Conservation (phyloP, 1,284 basidiomycete species). For the Ceratobasidium sp. region DNA sequence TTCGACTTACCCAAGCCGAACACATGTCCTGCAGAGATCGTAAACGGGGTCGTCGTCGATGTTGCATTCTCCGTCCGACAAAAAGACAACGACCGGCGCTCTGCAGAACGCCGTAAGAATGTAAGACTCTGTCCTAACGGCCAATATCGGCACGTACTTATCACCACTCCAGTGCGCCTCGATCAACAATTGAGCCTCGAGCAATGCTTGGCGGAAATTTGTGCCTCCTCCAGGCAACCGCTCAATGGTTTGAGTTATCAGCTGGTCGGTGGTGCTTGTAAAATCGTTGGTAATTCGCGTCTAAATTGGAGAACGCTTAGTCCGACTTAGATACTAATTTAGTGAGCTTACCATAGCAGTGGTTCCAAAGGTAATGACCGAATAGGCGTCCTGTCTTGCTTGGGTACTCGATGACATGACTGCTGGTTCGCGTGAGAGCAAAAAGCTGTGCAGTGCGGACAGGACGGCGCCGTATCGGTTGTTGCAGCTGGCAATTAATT, state of each 20-base stretch:
- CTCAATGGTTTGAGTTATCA: conserved; percentile 62
- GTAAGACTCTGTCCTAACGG: neutral
- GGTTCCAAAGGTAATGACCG: conserved; percentile 67
- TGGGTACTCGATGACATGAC: conserved; percentile 34
- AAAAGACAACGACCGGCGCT: conserved; percentile 71
- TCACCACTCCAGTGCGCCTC: conserved; percentile 68
- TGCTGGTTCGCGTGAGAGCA: conserved; percentile 65
- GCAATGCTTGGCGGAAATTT: conserved; percentile 64
- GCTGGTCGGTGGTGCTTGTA: conserved; percentile 62
- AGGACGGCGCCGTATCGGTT: conserved; percentile 72
- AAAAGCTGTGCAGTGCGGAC: conserved; percentile 68
- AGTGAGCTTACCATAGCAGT: conserved; percentile 48
- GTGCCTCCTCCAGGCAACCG: conserved; percentile 62
- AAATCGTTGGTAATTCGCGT: conserved; percentile 64
- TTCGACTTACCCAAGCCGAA: conserved; percentile 64
- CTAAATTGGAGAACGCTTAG: conserved; percentile 19
- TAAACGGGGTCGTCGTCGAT: conserved; percentile 62
- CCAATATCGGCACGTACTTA: conserved; percentile 58
- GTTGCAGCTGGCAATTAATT: conserved; percentile 59
- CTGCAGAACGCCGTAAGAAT: conserved; percentile 54
- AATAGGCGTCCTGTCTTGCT: conserved; percentile 68
- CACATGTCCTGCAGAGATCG: conserved; percentile 63
- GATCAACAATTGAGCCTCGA: conserved; percentile 61
- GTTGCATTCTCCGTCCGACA: conserved; percentile 70
- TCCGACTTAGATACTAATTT: neutral